Evolutionary conservation across 1,284 basidiomycete species (phyloP), one percentile per base, ranked within the genome.

Genomic region (Microbotryum intermedium): DNA sequence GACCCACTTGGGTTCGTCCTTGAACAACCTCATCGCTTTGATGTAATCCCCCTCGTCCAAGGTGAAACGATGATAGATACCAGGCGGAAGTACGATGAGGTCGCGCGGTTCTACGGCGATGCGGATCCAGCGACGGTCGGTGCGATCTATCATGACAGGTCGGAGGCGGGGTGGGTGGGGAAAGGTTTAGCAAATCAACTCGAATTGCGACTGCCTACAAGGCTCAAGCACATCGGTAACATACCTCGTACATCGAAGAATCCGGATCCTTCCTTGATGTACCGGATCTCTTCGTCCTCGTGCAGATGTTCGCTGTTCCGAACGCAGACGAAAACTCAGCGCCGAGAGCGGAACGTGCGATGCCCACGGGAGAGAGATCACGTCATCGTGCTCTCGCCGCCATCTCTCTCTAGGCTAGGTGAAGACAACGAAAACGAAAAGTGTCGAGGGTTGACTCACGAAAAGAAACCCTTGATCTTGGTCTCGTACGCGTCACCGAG

Each of bases 241-340:
- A 63, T 62, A 85, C 86, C 85, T 62, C 87, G 80, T 34, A 90
- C 80, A 65, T 91, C 89, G 70, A 92, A 93, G 78, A 83, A 94
- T 0, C 89, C 89, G 50, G 82, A 83, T 8, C 90, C 90, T 1
- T 81, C 79, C 46, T 88, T 78, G 66, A 92, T 84, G 72, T 87
- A 94, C 20, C 90, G 80, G 68, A 91, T 91, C 76, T 92, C 90
- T 73, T 92, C 89, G 69, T 92, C 90, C 74, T 92, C 88, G 69
- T 92, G 90, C 76, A 92, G 80, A 69, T 91, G 88, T 71, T 70
- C 64, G 16, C 62, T 66, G 58, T 20, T 29, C 29, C 21, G 47
- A 45, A 30, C 42, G 11, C 13, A 18, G 29, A n/a, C 54, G n/a
- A 49, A 34, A 42, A 20, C 20, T 43, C 55, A 42, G 28, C 26